Percentiles rank a stretch among this genome's conserved stretches.
Conservation (phyloP, 306 rosid genomes). For the Rosa multiflora region DNA sequence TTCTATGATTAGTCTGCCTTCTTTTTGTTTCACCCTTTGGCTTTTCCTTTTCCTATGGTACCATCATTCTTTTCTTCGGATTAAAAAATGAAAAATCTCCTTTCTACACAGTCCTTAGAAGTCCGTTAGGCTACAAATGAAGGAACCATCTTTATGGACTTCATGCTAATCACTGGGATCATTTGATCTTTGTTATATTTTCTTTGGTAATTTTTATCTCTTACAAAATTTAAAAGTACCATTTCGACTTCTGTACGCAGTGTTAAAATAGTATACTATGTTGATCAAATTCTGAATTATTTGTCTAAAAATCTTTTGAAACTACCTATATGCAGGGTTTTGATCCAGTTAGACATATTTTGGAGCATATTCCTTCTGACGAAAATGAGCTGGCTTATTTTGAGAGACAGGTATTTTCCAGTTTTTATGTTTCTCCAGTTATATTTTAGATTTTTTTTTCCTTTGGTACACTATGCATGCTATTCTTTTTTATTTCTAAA, state of each 20-base stretch:
- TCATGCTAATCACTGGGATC: conserved; percentile 23
- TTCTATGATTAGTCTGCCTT: background rate
- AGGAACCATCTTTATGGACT: conserved; percentile 13
- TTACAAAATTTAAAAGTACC: background rate
- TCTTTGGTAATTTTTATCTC: conserved; percentile 4
- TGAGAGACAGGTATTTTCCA: conserved; percentile 76
- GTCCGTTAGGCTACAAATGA: conserved; percentile 7
- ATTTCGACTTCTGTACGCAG: background rate
- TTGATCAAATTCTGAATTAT: conserved; percentile 19
- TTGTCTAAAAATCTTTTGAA: conserved; percentile 23
- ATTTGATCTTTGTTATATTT: conserved; percentile 4
- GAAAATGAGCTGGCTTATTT: conserved; percentile 69
- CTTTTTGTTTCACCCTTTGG: background rate
- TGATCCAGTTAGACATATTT: conserved; percentile 79
- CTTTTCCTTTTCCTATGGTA: background rate
- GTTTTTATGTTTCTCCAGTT: conserved; percentile 20
- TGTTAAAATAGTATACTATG: background rate
- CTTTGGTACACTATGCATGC: conserved; percentile 9
- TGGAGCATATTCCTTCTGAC: conserved; percentile 73
- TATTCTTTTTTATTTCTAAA: background rate
- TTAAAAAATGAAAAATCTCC: background rate
- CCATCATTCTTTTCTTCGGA: background rate
- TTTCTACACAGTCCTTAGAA: background rate
- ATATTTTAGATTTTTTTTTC: conserved; percentile 3
- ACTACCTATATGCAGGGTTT: conserved; percentile 64